A percentile compares a stretch with the other conserved stretches of the same genome.
Conservation (phyloP, 495 filamentous ascomycete species). For the Articulospora tetracladia region DNA sequence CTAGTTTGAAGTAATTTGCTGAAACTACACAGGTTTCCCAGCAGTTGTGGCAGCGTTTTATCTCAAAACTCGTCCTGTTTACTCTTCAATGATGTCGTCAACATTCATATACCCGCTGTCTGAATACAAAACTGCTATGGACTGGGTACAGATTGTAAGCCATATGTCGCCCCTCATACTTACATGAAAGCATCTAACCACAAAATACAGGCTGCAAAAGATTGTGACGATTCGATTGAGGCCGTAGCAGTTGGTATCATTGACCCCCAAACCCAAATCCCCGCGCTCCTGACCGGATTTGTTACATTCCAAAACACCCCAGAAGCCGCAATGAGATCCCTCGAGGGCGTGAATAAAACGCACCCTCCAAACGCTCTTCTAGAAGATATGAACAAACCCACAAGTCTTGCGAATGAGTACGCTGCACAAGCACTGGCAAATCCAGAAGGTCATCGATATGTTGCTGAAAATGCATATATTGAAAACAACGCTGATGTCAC, state of each 20-base stretch:
- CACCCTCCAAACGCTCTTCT: slow-evolving; percentile 29
- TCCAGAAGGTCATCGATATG: slow-evolving; percentile 40
- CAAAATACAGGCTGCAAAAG: slow-evolving; percentile 26
- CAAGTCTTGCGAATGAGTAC: slow-evolving; percentile 39
- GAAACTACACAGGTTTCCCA: slow-evolving; percentile 34
- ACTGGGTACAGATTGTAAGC: slow-evolving; percentile 37
- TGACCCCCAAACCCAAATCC: slow-evolving; percentile 24
- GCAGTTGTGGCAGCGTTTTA: slow-evolving; percentile 46
- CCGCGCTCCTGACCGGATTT: slow-evolving; percentile 36
- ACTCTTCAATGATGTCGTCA: slow-evolving; percentile 35
- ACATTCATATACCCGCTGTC: slow-evolving; percentile 41
- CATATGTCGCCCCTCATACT: neutral
- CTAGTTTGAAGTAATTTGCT: neutral
- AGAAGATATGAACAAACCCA: slow-evolving; percentile 33
- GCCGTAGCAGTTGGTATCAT: slow-evolving; percentile 36
- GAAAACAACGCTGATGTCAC: slow-evolving; percentile 38
- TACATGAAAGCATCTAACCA: neutral
- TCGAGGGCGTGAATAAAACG: slow-evolving; percentile 32
- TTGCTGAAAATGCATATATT: slow-evolving; percentile 47
- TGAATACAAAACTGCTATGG: slow-evolving; percentile 36
- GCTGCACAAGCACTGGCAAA: slow-evolving; percentile 34
- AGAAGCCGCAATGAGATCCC: slow-evolving; percentile 30
- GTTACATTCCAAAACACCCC: slow-evolving; percentile 36
- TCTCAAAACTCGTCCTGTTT: slow-evolving; percentile 29
- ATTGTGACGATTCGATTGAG: slow-evolving; percentile 37